Conservation (phyloP, 225 moss, liverwort and hornwort genomes). For the Thuidium tamariscinum region DNA sequence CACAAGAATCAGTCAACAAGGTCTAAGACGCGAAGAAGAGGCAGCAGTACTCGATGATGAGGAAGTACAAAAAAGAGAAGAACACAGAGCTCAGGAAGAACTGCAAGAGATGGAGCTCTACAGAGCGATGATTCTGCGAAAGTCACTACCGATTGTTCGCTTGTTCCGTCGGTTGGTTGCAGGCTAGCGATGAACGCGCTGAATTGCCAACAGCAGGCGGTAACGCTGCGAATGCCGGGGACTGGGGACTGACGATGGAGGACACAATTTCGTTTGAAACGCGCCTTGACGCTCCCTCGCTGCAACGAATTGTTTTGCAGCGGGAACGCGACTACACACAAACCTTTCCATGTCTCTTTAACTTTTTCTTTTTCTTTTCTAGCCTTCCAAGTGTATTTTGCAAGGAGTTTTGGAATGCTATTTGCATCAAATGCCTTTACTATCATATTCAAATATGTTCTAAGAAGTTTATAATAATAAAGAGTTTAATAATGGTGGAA, state of each 20-base stretch:
- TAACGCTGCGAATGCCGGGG: slow-evolving; percentile 4
- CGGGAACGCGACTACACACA: neutral
- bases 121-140: neutral
- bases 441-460: neutral
- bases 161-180: neutral
- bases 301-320: no score
- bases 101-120: neutral
- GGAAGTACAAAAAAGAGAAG: neutral
- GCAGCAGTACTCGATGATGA: neutral
- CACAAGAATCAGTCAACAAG: neutral
- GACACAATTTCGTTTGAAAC: neutral
- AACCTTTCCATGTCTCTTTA: neutral
- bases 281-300: neutral
- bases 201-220: neutral
- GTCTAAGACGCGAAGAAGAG: neutral
- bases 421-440: neutral
- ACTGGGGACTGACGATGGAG: neutral
- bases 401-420: fast-evolving
- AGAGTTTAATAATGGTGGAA: neutral
- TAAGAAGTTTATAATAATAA: neutral
- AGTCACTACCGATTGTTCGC: neutral
- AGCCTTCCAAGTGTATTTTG: fast-evolving
- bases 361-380: neutral
- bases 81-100: neutral
- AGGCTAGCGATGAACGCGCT: neutral